Evolutionary conservation across 225 moss, liverwort and hornwort species (phyloP).

Genomic region (Bryum argenteum): DNA sequence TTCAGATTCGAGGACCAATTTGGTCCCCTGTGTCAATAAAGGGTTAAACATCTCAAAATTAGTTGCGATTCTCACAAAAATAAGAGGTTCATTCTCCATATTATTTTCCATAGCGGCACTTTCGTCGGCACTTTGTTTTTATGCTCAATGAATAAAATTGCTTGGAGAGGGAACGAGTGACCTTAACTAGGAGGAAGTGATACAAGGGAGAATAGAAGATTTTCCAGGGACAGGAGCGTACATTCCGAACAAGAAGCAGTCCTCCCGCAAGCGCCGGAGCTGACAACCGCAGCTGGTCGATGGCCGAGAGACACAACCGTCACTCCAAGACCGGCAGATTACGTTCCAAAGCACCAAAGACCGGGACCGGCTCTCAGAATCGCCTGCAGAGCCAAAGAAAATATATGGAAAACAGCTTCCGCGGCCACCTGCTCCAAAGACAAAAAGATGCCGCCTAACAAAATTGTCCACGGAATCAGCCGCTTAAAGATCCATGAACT

Average conservation of each 20-base stretch:
- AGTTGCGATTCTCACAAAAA: background rate
- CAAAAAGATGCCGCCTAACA: slow-evolving; percentile 4
- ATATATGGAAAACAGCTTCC: slow-evolving; percentile 7
- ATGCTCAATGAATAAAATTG: too few species aligned
- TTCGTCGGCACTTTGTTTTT: background rate
- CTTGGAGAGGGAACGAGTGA: too few species aligned
- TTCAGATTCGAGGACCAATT: too few species aligned
- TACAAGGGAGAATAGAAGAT: slow-evolving; percentile 11
- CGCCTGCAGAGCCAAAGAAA: slow-evolving; percentile 8
- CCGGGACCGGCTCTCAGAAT: slow-evolving; percentile 22
- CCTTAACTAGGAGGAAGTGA: background rate
- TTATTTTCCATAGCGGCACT: background rate
- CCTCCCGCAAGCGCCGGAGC: background rate
- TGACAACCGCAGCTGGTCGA: background rate
- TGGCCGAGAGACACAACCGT: slow-evolving; percentile 3
- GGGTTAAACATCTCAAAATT: too few species aligned
- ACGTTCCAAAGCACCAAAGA: background rate
- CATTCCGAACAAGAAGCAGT: slow-evolving; percentile 16
- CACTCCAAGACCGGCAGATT: slow-evolving; percentile 25
- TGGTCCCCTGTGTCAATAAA: too few species aligned
- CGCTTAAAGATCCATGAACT: slow-evolving; percentile 11
- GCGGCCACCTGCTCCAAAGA: background rate
- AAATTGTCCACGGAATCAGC: slow-evolving; percentile 19
- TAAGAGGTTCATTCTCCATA: background rate
- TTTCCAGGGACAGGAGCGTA: slow-evolving; percentile 31